Evolutionary conservation across 2,329 filamentous ascomycete genomes (phyloP).

Genomic region (Tolypocladium album): DNA sequence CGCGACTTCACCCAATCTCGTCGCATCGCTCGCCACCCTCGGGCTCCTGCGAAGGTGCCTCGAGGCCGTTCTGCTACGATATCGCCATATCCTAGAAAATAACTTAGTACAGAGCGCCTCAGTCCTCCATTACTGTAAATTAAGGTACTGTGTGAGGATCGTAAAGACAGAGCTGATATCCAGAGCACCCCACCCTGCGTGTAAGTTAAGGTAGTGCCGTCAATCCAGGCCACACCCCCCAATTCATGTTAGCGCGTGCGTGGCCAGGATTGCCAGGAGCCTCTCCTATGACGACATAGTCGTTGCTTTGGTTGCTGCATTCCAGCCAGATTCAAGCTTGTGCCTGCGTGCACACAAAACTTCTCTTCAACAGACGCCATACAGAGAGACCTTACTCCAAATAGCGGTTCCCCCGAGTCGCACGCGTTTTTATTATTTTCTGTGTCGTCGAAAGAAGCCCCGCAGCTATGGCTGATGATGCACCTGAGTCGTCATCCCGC

Average conservation of each 20-base stretch:
- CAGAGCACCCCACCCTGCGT: not conserved
- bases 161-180: too few species aligned
- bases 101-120: too few species aligned
- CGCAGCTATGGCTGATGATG: not conserved
- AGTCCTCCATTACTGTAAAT: too few species aligned
- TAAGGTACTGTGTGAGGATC: too few species aligned
- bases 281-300: not conserved
- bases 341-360: not conserved
- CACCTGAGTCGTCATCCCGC: constrained; percentile 9
- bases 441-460: not conserved
- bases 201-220: not conserved
- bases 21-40: too few species aligned
- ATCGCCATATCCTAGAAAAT: too few species aligned
- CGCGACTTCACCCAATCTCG: too few species aligned
- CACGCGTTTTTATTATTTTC: not conserved
- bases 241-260: not conserved
- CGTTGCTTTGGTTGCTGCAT: not conserved
- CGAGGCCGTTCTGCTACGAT: too few species aligned
- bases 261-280: not conserved
- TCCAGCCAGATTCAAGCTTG: not conserved
- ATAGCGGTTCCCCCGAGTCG: too few species aligned
- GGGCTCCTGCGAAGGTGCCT: too few species aligned
- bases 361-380: not conserved
- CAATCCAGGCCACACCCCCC: not conserved
- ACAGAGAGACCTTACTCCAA: not conserved